phyloP scores from a whole-genome alignment of 2,329 filamentous ascomycete species.

The Chalaropsis thielavioides region DNA sequence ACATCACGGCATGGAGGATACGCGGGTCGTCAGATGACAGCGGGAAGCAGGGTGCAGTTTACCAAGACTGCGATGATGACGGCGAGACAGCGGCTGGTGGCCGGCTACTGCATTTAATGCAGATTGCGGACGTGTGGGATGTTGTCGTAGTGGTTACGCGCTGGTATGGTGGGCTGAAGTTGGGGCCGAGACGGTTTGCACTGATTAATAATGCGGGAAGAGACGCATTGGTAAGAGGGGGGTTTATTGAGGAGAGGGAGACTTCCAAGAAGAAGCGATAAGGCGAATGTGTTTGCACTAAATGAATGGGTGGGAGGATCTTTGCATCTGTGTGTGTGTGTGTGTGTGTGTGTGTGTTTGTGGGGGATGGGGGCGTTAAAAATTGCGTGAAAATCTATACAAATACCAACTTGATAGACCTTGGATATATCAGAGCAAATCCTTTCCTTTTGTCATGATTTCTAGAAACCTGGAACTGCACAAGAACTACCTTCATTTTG shows the following conservation, averaged over 20 bases:
- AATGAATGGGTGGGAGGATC: neutral
- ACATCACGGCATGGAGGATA: conserved; percentile 90
- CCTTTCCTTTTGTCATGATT: too few relatives aligned
- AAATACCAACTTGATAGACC: too few relatives aligned
- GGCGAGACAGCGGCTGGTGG: conserved; percentile 86
- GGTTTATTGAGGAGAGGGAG: conserved; percentile 43
- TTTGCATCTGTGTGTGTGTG: too few relatives aligned
- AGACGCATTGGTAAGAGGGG: conserved; percentile 68
- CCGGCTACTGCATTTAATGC: conserved; percentile 74
- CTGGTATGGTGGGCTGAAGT: conserved; percentile 86
- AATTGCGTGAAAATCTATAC: too few relatives aligned
- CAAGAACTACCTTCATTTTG: too few relatives aligned
- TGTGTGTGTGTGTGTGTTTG: too few relatives aligned
- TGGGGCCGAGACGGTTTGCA: conserved; percentile 80
- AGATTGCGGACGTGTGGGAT: conserved; percentile 88
- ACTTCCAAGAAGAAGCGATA: conserved; percentile 30
- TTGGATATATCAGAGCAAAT: too few relatives aligned
- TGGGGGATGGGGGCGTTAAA: too few relatives aligned
- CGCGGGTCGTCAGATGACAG: conserved; percentile 39
- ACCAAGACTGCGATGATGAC: conserved; percentile 88
- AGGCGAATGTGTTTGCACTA: neutral
- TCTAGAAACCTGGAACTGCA: too few relatives aligned
- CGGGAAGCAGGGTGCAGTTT: conserved; percentile 29
- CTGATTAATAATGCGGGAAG: conserved; percentile 77
- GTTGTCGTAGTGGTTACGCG: conserved; percentile 83